phyloP scores from a whole-genome alignment of 2,329 filamentous ascomycete genomes.

The Trichophyton benhamiae region DNA sequence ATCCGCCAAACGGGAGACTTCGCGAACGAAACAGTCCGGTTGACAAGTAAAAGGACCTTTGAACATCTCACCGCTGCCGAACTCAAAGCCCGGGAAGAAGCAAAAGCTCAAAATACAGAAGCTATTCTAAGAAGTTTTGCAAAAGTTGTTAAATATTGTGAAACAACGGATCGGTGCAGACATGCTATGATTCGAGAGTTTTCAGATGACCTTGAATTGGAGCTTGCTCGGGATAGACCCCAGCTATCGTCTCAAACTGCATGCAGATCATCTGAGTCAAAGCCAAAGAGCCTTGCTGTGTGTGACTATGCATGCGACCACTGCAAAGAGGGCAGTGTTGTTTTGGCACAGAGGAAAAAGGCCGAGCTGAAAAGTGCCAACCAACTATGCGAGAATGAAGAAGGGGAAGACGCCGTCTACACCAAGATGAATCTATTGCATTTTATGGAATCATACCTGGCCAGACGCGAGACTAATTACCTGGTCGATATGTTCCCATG shows the following conservation, averaged over 20 bases:
- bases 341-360: not conserved
- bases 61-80: conserved; percentile 34
- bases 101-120: conserved; percentile 26
- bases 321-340: conserved; percentile 51
- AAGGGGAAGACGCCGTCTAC: not conserved
- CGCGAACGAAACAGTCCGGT: conserved; percentile 13
- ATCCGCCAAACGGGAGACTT: conserved; percentile 35
- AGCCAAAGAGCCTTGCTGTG: conserved; percentile 26
- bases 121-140: conserved; percentile 50
- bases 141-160: conserved; percentile 67
- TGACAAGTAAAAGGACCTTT: conserved; percentile 28
- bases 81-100: conserved; percentile 20
- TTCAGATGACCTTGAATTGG: conserved; percentile 52
- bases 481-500: not conserved
- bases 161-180: conserved; percentile 59
- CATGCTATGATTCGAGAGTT: conserved; percentile 65
- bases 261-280: not conserved
- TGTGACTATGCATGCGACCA: conserved; percentile 69
- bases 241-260: conserved; percentile 12
- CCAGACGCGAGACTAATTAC: not conserved
- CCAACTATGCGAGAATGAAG: not conserved
- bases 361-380: not conserved
- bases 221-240: conserved; percentile 21
- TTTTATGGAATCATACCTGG: not conserved
- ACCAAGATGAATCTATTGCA: not conserved